Evolutionary conservation across 1,284 basidiomycete species (phyloP).

Genomic region (Ceratobasidium sp.): DNA sequence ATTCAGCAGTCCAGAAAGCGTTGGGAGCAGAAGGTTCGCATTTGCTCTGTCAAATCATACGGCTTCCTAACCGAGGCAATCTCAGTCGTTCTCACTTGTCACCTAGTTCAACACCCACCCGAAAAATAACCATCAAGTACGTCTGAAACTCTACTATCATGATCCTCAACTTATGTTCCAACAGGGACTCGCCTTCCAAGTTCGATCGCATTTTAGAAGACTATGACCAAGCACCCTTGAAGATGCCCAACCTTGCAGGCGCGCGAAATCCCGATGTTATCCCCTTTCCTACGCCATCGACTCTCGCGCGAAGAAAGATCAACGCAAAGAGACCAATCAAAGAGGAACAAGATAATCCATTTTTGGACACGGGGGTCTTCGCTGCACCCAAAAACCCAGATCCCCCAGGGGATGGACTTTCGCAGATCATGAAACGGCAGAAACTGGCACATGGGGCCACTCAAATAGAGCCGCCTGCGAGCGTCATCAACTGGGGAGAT

Average conservation of each 20-base stretch:
- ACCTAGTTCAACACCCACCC: slow-evolving; percentile 17
- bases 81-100: slow-evolving; percentile 10
- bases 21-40: slow-evolving; percentile 21
- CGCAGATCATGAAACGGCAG: slow-evolving; percentile 2
- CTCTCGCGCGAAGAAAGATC: slow-evolving; percentile 9
- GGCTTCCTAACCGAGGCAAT: neutral
- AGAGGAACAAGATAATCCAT: slow-evolving; percentile 32
- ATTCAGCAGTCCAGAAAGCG: slow-evolving; percentile 23
- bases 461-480: neutral
- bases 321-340: slow-evolving; percentile 34
- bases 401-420: neutral
- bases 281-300: neutral
- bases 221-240: slow-evolving; percentile 53
- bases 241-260: slow-evolving; percentile 49
- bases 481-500: slow-evolving; percentile 23
- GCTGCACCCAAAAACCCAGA: neutral
- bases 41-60: neutral
- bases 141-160: neutral
- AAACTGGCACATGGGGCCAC: slow-evolving; percentile 14
- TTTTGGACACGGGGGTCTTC: neutral
- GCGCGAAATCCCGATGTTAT: slow-evolving; percentile 2
- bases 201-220: slow-evolving; percentile 44
- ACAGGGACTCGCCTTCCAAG: slow-evolving; percentile 29
- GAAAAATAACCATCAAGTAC: slow-evolving; percentile 25
- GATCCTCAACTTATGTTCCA: neutral